Base-by-base conservation (phyloP, 2,329 filamentous ascomycete genomes). In the Diaporthe helianthi region DNA sequence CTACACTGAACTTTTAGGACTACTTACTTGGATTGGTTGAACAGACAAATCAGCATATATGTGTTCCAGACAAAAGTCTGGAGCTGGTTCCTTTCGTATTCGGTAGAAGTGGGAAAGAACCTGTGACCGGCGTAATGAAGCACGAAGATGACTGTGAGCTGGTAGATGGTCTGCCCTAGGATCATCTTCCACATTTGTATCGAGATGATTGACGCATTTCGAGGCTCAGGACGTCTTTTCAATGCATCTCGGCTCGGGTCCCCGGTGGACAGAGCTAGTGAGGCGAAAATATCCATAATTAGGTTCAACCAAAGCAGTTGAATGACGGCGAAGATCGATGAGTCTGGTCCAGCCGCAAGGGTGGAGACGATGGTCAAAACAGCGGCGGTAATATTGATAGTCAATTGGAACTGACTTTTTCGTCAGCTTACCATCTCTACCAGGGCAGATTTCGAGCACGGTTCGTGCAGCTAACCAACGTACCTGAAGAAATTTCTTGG, bases 11-110 rank as follows among this genome's bases (percentile, higher is more conserved):
- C 9, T 10, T 13, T 12, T 8, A 22, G 44, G n/a, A 12, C 13
- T 22, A 47, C 58, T 61, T 61, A 61, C 58, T 61, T 61, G 47
- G 73, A 73, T 74, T 93, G 88, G 75, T 96, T 95, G 84, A 95
- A 95, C 72, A 96, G 93, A 73, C 95, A 92, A 91, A 95, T 93
- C 91, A 92, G 94, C 53, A 94, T 91, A 74, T 94, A 95, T 0
- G 91, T 92, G 80, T 95, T 96, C 84, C 95, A 94, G 6, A 95
- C 90, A 13, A 95, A 83, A 1, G 92, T 93, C n/a, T 61, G 58
- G 4, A 61, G 58, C 29, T 61, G 58, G 10, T 47, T 33, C n/a
- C 58, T 46, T 29, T 68, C 88, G 80, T 64, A 92, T 80, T 67
- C 87, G 79, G 49, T 55, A 54, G 1, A 58, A 13, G 13, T 47